Percentiles rank a stretch among this genome's conserved stretches.
Evolutionary conservation across 805 yeast species (phyloP).

Genomic region (Pichia nakasei): DNA sequence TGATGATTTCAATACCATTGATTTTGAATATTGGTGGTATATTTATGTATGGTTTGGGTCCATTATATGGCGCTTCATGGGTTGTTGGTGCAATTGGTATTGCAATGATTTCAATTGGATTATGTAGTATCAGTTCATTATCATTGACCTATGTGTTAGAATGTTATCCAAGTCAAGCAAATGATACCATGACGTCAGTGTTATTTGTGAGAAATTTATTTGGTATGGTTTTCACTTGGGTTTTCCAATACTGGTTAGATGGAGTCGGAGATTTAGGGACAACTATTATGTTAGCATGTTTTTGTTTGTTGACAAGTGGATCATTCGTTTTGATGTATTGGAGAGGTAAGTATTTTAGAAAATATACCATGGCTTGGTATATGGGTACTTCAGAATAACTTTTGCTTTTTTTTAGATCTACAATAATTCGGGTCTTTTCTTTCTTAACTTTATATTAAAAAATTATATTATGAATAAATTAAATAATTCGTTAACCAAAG

Average conservation of each 20-base stretch:
- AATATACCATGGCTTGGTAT: conserved; percentile 2
- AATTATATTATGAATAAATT: too few species aligned
- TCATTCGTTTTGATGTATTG: not conserved
- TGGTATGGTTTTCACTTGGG: conserved; percentile 2
- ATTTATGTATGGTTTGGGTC: conserved; percentile 2
- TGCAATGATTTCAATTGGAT: not conserved
- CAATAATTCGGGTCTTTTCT: too few species aligned
- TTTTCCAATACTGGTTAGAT: conserved; percentile 4
- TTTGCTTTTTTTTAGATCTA: too few species aligned
- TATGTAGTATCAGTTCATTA: not conserved
- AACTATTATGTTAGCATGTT: not conserved
- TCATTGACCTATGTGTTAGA: not conserved
- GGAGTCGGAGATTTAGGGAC: conserved; percentile 1
- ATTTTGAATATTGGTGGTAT: not conserved
- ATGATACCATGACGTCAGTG: not conserved
- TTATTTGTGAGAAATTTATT: conserved; percentile 2
- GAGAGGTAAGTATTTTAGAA: conserved; percentile 3
- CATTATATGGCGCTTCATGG: conserved; percentile 1
- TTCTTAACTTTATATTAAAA: too few species aligned
- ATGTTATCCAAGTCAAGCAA: conserved; percentile 2
- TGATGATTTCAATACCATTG: not conserved
- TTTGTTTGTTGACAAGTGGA: not conserved
- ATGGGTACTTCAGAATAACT: too few species aligned
- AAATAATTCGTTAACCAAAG: too few species aligned
- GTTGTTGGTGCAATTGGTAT: conserved; percentile 4